Evolutionary conservation across 495 filamentous ascomycete species (phyloP).

Genomic region (Astrocystis sublimbata): DNA sequence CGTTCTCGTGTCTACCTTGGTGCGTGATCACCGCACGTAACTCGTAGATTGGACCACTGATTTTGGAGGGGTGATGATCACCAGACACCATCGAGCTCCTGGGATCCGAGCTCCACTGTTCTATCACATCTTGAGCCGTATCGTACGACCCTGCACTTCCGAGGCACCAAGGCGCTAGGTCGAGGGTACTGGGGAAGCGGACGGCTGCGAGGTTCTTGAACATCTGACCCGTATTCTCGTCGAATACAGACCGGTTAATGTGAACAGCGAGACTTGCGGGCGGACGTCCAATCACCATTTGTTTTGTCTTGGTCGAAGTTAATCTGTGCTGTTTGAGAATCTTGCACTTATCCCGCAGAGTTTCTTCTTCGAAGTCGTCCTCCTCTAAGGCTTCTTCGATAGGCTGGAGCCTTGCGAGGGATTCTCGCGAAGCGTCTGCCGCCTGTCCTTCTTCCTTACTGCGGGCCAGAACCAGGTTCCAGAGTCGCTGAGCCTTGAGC

Average conservation of each 20-base stretch:
- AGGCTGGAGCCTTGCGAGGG: constrained; percentile 55
- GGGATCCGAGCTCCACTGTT: constrained; percentile 69
- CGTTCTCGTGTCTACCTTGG: constrained; percentile 87
- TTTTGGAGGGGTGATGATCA: constrained; percentile 37
- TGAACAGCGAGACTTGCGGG: constrained; percentile 81
- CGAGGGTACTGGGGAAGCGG: constrained; percentile 68
- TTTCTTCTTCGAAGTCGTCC: constrained; percentile 78
- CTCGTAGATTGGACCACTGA: constrained; percentile 66
- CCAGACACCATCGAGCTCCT: constrained; percentile 67
- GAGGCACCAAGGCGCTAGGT: constrained; percentile 78
- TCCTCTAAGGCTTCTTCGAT: constrained; percentile 71
- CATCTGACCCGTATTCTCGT: constrained; percentile 73
- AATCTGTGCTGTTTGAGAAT: constrained; percentile 68
- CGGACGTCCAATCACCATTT: constrained; percentile 78
- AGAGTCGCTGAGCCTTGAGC: constrained; percentile 42
- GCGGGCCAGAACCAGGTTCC: constrained; percentile 41
- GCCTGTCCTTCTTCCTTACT: constrained; percentile 17
- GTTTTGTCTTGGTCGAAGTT: constrained; percentile 79
- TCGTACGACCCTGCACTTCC: constrained; percentile 45
- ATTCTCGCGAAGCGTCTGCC: constrained; percentile 26
- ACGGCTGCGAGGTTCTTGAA: constrained; percentile 83
- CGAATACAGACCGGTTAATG: constrained; percentile 87
- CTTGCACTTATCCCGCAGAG: constrained; percentile 68
- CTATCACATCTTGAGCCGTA: constrained; percentile 38
- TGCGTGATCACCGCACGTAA: constrained; percentile 86